A percentile compares a stretch with the other conserved stretches of the same genome.
Conservation (phyloP, 352 stramenopile species). For the Discostella stelligera region DNA sequence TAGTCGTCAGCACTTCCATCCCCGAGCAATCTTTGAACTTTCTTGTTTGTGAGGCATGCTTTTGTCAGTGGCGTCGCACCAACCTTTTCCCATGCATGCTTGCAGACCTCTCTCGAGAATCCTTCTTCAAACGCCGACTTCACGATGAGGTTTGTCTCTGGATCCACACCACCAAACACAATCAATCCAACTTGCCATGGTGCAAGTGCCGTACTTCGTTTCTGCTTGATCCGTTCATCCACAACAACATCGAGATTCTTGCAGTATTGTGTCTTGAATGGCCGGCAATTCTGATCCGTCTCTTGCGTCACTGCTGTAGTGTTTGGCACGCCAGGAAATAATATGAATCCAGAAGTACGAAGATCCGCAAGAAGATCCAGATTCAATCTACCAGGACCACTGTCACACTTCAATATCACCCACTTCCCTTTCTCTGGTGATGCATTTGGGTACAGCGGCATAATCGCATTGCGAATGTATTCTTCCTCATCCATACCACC, state of each 20-base stretch:
- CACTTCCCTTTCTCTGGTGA: too few species aligned
- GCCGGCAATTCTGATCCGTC: too few species aligned
- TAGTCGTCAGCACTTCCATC: neutral
- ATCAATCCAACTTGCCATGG: neutral
- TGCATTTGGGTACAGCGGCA: slow-evolving; percentile 1
- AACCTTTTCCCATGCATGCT: too few species aligned
- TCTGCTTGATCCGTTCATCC: neutral
- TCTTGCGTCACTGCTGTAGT: too few species aligned
- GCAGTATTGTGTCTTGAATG: too few species aligned
- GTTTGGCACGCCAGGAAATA: slow-evolving; percentile 2
- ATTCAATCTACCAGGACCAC: neutral
- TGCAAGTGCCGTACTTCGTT: neutral
- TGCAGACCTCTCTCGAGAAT: neutral
- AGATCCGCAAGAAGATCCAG: too few species aligned
- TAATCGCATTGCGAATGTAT: slow-evolving; percentile 1
- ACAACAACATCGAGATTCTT: neutral
- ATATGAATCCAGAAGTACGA: neutral
- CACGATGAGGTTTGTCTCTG: neutral
- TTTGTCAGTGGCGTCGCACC: too few species aligned
- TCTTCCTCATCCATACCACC: too few species aligned
- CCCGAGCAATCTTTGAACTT: neutral
- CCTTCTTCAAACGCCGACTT: neutral
- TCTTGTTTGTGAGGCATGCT: neutral
- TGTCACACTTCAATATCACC: neutral
- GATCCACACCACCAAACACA: too few species aligned